phyloP scores from a whole-genome alignment of 768 basidiomycete genomes.

The Phlebiopsis flavidoalba region DNA sequence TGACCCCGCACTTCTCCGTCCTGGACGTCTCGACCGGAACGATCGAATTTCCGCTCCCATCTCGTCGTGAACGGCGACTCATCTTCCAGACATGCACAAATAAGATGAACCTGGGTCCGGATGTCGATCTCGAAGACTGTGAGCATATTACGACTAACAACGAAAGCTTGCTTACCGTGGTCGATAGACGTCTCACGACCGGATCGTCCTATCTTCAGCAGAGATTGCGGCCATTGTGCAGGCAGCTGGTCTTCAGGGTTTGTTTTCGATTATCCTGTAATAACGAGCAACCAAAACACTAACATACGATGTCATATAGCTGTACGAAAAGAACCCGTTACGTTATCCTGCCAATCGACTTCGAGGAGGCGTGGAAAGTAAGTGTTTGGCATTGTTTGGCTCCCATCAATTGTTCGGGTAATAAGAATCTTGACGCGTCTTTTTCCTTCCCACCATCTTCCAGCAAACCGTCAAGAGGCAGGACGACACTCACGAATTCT shows the following conservation, averaged over 20 bases:
- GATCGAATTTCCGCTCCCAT: constrained; percentile 96
- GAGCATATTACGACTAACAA: constrained; percentile 25
- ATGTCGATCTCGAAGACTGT: constrained; percentile 99
- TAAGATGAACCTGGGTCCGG: constrained; percentile 97
- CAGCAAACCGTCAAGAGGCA: constrained; percentile 96
- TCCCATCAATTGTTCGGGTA: constrained; percentile 16
- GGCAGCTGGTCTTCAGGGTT: constrained; percentile 95
- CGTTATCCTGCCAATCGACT: constrained; percentile 93
- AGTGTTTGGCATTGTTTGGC: constrained; percentile 55
- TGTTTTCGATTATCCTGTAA: background rate
- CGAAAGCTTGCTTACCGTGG: background rate
- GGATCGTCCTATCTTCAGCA: constrained; percentile 90
- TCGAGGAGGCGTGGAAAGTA: constrained; percentile 99
- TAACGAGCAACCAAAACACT: background rate
- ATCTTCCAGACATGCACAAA: constrained; percentile 97
- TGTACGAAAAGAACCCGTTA: constrained; percentile 98
- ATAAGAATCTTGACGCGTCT: constrained; percentile 29
- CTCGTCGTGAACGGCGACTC: constrained; percentile 89
- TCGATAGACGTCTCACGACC: constrained; percentile 88
- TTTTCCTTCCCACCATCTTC: constrained; percentile 24
- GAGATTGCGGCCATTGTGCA: constrained; percentile 96
- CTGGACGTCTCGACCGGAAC: constrained; percentile 97
- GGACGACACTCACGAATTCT: constrained; percentile 97
- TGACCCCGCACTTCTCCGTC: constrained; percentile 94
- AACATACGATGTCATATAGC: constrained; percentile 39